phyloP scores from a whole-genome alignment of 2,329 filamentous ascomycete species.

The Aspergillus sp. region DNA sequence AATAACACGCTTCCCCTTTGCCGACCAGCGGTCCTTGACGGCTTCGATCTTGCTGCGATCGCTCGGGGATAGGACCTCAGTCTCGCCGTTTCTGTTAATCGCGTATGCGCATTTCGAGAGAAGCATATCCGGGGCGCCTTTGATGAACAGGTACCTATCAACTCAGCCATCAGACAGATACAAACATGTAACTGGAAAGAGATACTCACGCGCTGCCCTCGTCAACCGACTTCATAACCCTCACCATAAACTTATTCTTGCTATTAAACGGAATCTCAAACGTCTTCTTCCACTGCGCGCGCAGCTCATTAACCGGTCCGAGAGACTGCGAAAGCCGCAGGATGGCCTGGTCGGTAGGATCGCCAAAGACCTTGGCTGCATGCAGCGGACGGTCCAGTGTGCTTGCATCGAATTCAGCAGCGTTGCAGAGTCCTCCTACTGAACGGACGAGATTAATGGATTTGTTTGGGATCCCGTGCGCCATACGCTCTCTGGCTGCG shows the following conservation, averaged over 20 bases:
- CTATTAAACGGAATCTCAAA: slow-evolving; percentile 76
- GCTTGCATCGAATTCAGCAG: slow-evolving; percentile 70
- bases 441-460: slow-evolving; percentile 59
- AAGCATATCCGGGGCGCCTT: slow-evolving; percentile 75
- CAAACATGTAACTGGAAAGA: background rate
- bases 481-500: slow-evolving; percentile 50
- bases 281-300: slow-evolving; percentile 62
- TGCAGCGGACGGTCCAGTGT: slow-evolving; percentile 60
- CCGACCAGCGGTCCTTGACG: slow-evolving; percentile 68
- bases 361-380: slow-evolving; percentile 67
- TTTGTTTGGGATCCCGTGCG: background rate
- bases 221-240: slow-evolving; percentile 50
- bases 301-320: slow-evolving; percentile 59
- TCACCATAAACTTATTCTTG: slow-evolving; percentile 81
- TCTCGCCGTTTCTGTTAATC: slow-evolving; percentile 54
- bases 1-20: slow-evolving; percentile 66
- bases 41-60: slow-evolving; percentile 48
- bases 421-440: slow-evolving; percentile 69
- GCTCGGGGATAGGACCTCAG: background rate
- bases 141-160: slow-evolving; percentile 61
- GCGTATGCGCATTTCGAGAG: slow-evolving; percentile 62
- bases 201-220: background rate
- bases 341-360: slow-evolving; percentile 75
- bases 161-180: background rate
- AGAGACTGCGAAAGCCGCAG: slow-evolving; percentile 69